phyloP scores from a whole-genome alignment of 164 flowering plant species.

The Vitis rotundifolia region DNA sequence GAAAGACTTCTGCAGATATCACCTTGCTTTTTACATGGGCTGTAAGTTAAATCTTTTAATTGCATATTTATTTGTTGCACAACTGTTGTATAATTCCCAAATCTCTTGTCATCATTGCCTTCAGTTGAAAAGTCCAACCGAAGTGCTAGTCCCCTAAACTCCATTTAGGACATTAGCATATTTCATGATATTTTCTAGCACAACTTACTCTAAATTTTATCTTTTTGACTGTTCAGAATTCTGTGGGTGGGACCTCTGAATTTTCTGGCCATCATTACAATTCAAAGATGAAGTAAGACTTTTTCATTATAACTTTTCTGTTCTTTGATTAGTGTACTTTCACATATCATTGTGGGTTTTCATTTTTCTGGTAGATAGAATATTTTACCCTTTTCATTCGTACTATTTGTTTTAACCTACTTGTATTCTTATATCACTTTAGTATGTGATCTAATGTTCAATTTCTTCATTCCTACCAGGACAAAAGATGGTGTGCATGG shows the following conservation, averaged over 20 bases:
- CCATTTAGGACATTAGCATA: no score
- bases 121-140: no score
- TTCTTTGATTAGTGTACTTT: background rate
- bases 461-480: slow-evolving; percentile 35
- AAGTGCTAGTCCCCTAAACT: no score
- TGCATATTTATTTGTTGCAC: background rate
- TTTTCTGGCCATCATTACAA: slow-evolving; percentile 77
- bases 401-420: background rate
- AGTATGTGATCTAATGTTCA: slow-evolving; percentile 10
- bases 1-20: slow-evolving; percentile 63
- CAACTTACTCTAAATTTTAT: slow-evolving; percentile 1
- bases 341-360: background rate
- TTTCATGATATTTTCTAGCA: no score
- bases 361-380: background rate
- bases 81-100: no score
- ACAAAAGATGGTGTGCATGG: slow-evolving; percentile 63
- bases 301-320: background rate
- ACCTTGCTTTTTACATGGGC: slow-evolving; percentile 88
- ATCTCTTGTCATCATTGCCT: no score
- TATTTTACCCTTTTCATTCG: background rate
- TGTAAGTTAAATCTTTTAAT: slow-evolving; percentile 45
- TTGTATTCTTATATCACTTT: background rate
- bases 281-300: slow-evolving; percentile 60
- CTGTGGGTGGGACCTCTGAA: slow-evolving; percentile 81
- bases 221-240: slow-evolving; percentile 52